These are phyloP conservation scores for Nicotiana rustica DNA, from an alignment of 305 asterid species.

Conservation along the genomic window DNA sequence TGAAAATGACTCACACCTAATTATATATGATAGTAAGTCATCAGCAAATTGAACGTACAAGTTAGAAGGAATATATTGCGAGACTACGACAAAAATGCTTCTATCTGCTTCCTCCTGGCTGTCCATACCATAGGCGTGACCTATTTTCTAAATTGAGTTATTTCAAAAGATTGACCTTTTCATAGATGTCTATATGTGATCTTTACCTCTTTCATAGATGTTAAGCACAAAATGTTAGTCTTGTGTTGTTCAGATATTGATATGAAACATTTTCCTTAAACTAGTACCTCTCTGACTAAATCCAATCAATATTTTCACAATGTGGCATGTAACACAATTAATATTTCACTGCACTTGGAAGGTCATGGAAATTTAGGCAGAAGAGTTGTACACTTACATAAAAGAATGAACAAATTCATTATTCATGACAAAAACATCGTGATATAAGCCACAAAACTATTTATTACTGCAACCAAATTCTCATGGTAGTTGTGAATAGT, in stretches of 20 bases:
- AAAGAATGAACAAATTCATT: neutral
- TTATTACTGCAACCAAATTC: slow-evolving; percentile 3
- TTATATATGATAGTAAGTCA: slow-evolving; percentile 32
- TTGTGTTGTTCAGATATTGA: neutral
- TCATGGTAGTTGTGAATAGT: slow-evolving; percentile 1
- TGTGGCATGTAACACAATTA: neutral
- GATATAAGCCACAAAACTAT: neutral
- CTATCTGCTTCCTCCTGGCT: neutral
- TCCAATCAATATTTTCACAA: neutral
- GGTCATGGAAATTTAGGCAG: neutral
- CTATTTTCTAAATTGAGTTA: neutral
- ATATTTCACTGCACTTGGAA: neutral
- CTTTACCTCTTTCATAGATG: neutral
- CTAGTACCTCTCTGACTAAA: neutral
- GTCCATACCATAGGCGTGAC: neutral
- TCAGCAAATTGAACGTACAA: neutral
- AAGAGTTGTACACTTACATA: neutral
- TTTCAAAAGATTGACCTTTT: neutral
- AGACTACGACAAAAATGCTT: neutral
- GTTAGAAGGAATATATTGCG: neutral
- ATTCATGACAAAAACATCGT: neutral
- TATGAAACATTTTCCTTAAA: neutral
- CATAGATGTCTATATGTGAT: neutral
- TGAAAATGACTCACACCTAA: slow-evolving; percentile 97
- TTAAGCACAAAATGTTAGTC: neutral